Evolutionary conservation across 768 basidiomycete genomes (phyloP), one percentile per base, ranked within the genome.

Genomic region (Nevesoporus exiguus): DNA sequence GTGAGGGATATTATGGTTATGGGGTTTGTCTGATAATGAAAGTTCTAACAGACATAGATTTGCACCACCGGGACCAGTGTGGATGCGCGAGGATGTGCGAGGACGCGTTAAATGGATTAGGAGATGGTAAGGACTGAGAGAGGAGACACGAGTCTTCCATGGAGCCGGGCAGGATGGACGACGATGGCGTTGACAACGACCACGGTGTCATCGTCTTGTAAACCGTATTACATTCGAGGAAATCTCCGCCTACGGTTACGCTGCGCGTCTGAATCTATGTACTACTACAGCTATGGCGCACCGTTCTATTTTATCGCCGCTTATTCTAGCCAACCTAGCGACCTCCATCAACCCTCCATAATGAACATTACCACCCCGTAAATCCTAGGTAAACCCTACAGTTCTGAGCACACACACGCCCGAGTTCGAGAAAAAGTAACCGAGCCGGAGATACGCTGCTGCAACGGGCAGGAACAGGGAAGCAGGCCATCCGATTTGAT

Each of bases 31-130:
- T 44, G 70, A 63, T 36, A 81, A 61, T 17, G 78, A 82, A 5
- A 84, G 75, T 55, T 84, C 82, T 1, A 83, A 82, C 41, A 84
- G 66, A 7, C 81, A 83, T 3, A 84, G 73, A 65, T 83, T 81
- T 55, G 74, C 76, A 31, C 74, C 75, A 15, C 75, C 74, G 17
- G 71, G 76, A 6, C 75, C 78, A 2, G 76, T 76, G 53, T 70
- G 61, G 11, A 66, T n/a, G n/a, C n/a, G n/a, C n/a, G n/a, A n/a
- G n/a, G n/a, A n/a, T 70, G 41, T n/a, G n/a, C n/a, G 69, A 65
- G 40, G 71, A 63, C 13, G 62, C 61, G 52, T 69, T 69, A 49
- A 67, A 65, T 5, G 63, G 44, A 37, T 71, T 67, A 24, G 68
- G 61, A 36, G 70, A 68, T 44, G 73, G 69, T 5, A 76, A 71